phyloP scores from a whole-genome alignment of 768 basidiomycete species.

The Solioccasus polychromus region DNA sequence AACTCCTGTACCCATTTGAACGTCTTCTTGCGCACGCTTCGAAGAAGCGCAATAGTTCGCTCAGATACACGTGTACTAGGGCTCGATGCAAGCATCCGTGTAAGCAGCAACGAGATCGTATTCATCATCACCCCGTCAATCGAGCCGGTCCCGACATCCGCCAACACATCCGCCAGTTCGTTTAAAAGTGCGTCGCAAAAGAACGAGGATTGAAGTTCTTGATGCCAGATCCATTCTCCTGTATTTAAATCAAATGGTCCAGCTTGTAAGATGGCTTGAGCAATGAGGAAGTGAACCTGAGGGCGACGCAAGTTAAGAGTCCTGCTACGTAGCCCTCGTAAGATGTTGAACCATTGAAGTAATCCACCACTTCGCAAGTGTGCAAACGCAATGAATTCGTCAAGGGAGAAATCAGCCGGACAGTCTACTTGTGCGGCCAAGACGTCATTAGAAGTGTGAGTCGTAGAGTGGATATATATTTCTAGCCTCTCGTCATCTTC shows the following conservation, averaged over 20 bases:
- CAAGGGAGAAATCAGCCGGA: background rate
- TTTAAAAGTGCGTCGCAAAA: background rate
- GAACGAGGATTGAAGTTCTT: background rate
- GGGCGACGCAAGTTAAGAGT: background rate
- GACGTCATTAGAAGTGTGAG: background rate
- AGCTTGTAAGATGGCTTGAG: background rate
- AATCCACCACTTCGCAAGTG: background rate
- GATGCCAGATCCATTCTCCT: background rate
- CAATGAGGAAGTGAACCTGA: background rate
- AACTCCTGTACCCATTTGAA: constrained; percentile 35
- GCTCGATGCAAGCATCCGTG: constrained; percentile 33
- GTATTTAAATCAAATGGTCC: background rate
- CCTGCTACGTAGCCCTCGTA: background rate
- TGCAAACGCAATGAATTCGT: background rate
- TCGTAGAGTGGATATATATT: background rate
- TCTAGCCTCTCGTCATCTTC: background rate
- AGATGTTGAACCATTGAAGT: background rate
- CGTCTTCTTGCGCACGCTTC: constrained; percentile 26
- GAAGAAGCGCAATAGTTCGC: constrained; percentile 22
- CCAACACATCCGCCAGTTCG: background rate
- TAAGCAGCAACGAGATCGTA: constrained; percentile 29
- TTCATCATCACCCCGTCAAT: constrained; percentile 25
- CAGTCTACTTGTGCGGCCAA: background rate
- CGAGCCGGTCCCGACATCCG: constrained; percentile 19
- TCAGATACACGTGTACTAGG: constrained; percentile 7